Evolutionary conservation across 2,329 filamentous ascomycete species (phyloP), one percentile per base, ranked within the genome.

Genomic region (Fusarium multiceps): DNA sequence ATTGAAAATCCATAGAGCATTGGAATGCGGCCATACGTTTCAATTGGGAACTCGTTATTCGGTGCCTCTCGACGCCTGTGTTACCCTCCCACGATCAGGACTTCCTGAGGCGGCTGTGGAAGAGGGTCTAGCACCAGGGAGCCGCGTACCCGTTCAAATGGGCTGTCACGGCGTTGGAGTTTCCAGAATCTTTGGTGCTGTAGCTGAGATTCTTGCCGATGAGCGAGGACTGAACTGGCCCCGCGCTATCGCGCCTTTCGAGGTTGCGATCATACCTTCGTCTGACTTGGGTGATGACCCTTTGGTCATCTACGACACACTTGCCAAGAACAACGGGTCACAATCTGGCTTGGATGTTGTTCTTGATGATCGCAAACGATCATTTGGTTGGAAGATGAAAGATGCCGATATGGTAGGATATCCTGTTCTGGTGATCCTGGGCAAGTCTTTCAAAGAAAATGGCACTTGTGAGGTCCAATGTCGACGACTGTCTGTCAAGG

Each of bases 161-260:
- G 96, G 96, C 58, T 99, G 96, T 78, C 93, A 98, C 77, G 96
- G 96, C 1, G 97, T 99, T 66, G 96, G 96, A 3, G 89, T 99
- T 20, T 97, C 94, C 7, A 91, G 96, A 46, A 90, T 99, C 73
- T 90, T 99, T 66, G 94, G 91, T 11, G 93, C 96, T 3, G 89
- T 96, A 1, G 94, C 94, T 2, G 91, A 95, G 68, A 87, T 91
- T 41, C 83, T 93, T 12, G 86, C 89, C 0, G 93, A 97, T 71
- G 76, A 85, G 4, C 87, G 83, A 75, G 96, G 94, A 0, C 84
- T 98, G 10, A 93, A 93, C 74, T 99, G 96, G 96, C 96, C 96
- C 1, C 85, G 90, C 8, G 89, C 84, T 12, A 94, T 98, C 69
- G 93, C 96, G 4, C 96, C 96, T 0, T 98, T 92, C 74, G 91